Base-by-base conservation (phyloP, 352 stramenopile species). In the Aphanomyces stellatus region DNA sequence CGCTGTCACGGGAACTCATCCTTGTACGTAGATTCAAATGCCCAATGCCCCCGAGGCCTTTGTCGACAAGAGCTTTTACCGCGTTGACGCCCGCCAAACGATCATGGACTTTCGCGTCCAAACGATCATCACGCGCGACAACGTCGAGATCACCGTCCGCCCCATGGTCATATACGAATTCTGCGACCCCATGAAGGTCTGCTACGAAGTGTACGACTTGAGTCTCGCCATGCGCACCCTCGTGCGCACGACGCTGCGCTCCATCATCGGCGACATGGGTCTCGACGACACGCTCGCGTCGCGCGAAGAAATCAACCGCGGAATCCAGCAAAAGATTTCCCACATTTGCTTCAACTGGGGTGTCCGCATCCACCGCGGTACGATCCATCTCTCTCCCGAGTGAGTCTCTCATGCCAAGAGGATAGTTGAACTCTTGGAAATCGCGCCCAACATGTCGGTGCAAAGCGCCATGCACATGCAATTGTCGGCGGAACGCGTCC, bases 51-150 rank as follows among this genome's bases (percentile, higher is more conserved):
- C 51, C 17, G 31, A 53, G 8, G 35, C 40, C 8, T 30, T 65
- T 10, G 24, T 51, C 22, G 37, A 69, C 33, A 59, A 57, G 28
- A 69, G 43, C 51, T 49, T 69, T n/a, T 57, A 37, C 61, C 69
- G 62, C 28, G 35, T 56, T 41, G 63, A 70, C 35, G 33, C 56
- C 24, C 48, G 63, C 5, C 48, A 70, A 48, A 70, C 55, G 34
- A 59, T 70, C 40, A 70, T 70, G 63, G 63, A 70, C 24, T 70
- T 70, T 41, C 31, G 25, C 33, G 27, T 40, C 34, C 71, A 76
- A 51, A 51, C 61, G n/a, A 76, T 76, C 43, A 76, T 76, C 59
- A 76, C 71, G 2, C 60, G 71, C 25, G 71, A 76, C 62, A 76
- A 76, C 61, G 71, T 76, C 17, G 43, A 72, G 19, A 72, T 76